Percentiles rank a stretch among this genome's conserved stretches.
phyloP scores from a whole-genome alignment of 2,329 filamentous ascomycete genomes.

The Xylariaceae sp. region DNA sequence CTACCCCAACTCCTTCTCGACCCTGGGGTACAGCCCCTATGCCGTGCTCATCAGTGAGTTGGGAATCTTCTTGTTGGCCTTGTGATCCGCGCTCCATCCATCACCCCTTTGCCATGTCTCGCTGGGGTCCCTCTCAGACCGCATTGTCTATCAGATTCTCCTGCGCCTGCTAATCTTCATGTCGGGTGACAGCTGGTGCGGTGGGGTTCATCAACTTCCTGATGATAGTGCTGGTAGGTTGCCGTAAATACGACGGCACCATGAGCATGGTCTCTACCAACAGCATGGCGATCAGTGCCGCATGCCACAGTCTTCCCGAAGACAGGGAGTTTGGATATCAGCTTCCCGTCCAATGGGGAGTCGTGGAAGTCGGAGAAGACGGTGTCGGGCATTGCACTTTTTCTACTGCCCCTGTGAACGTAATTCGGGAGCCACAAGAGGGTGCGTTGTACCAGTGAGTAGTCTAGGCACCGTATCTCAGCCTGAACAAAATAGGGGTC shows the following conservation, averaged over 20 bases:
- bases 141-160: background rate
- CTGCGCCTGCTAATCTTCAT: no score
- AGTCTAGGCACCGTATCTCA: no score
- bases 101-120: no score
- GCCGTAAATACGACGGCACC: slow-evolving; percentile 21
- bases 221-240: slow-evolving; percentile 13
- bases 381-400: slow-evolving; percentile 14
- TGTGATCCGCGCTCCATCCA: no score
- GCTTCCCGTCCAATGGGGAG: slow-evolving; percentile 21
- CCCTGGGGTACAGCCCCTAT: slow-evolving; percentile 22
- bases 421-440: no score
- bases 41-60: slow-evolving; percentile 18
- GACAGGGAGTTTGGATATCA: slow-evolving; percentile 16
- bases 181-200: slow-evolving; percentile 15
- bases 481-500: no score
- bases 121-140: no score
- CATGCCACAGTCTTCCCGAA: slow-evolving; percentile 17
- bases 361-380: slow-evolving; percentile 16
- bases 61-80: no score
- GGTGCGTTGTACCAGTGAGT: no score
- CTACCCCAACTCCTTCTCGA: slow-evolving; percentile 21
- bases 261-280: slow-evolving; percentile 27
- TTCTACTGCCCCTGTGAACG: no score
- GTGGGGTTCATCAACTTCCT: slow-evolving; percentile 6
- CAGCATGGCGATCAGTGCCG: slow-evolving; percentile 24